phyloP scores from a whole-genome alignment of 78 protist genomes.

The Isochrysis galbana region DNA sequence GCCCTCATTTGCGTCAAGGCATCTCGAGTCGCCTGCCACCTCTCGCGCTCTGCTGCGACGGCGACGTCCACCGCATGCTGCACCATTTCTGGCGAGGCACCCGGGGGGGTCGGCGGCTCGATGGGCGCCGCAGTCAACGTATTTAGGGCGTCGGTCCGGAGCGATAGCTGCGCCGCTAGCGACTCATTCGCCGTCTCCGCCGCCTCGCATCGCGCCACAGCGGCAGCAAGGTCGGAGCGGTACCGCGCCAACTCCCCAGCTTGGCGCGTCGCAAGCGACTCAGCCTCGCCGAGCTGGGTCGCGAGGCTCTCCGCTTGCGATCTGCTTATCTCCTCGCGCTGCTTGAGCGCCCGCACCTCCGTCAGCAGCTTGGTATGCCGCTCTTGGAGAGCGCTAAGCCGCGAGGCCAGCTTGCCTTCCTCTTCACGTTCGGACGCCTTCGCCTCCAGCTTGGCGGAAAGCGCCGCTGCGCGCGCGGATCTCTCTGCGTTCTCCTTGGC shows the following conservation, averaged over 20 bases:
- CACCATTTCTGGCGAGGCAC: background rate
- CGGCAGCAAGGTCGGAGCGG: background rate
- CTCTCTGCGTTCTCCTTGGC: slow-evolving; percentile 10
- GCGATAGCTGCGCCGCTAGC: background rate
- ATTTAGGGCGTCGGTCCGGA: background rate
- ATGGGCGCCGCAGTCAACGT: background rate
- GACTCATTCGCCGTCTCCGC: background rate
- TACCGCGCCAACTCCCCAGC: background rate
- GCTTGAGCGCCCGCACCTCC: background rate
- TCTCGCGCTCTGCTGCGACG: background rate
- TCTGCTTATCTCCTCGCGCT: background rate
- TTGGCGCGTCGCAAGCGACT: slow-evolving; percentile 2
- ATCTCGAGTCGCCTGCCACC: background rate
- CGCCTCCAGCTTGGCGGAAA: background rate
- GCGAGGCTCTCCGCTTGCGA: background rate
- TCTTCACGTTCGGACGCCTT: background rate
- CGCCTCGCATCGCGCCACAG: background rate
- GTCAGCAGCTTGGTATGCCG: background rate
- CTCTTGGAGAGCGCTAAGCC: background rate
- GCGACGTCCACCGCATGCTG: background rate
- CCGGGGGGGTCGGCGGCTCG: background rate
- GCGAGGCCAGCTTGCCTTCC: background rate
- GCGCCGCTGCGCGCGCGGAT: background rate
- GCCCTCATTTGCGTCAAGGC: background rate
- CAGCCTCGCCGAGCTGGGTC: background rate